Conservation (phyloP, 2,329 filamentous ascomycete species). For the Penicillium italicum region DNA sequence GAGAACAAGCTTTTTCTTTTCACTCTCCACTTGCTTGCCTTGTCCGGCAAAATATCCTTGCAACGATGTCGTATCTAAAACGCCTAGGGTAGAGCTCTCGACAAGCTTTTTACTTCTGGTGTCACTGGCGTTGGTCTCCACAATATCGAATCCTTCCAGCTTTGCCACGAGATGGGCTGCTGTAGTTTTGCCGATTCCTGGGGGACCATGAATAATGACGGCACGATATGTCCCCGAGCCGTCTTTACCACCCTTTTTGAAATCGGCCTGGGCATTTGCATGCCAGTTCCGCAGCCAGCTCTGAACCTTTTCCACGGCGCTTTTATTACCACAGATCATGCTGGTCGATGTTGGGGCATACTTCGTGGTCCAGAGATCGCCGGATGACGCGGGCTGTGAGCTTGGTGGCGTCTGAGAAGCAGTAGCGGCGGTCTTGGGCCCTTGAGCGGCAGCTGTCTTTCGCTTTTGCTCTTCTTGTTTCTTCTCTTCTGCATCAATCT, state of each 20-base stretch:
- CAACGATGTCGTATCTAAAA: slow-evolving; percentile 89
- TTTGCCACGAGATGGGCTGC: slow-evolving; percentile 92
- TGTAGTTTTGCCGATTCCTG: slow-evolving; percentile 96
- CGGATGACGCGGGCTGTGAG: slow-evolving; percentile 44
- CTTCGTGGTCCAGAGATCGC: slow-evolving; percentile 84
- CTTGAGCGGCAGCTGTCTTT: slow-evolving; percentile 45
- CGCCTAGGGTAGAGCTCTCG: slow-evolving; percentile 79
- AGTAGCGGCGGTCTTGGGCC: slow-evolving; percentile 29
- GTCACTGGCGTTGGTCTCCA: slow-evolving; percentile 96
- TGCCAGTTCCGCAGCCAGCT: slow-evolving; percentile 81
- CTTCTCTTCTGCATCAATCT: slow-evolving; percentile 81
- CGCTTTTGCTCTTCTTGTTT: slow-evolving; percentile 43
- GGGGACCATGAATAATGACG: slow-evolving; percentile 92
- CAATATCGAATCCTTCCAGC: slow-evolving; percentile 84
- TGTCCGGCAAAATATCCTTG: slow-evolving; percentile 85
- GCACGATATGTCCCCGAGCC: slow-evolving; percentile 79
- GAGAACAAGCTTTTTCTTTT: slow-evolving; percentile 89
- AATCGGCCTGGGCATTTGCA: slow-evolving; percentile 72
- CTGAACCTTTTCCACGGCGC: slow-evolving; percentile 82
- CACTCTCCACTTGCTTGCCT: slow-evolving; percentile 71
- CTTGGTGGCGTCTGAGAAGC: slow-evolving; percentile 46
- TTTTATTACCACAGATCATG: slow-evolving; percentile 95
- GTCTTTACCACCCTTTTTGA: slow-evolving; percentile 78
- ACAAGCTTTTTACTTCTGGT: slow-evolving; percentile 94
- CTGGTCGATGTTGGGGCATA: slow-evolving; percentile 81